Conservation (phyloP, 768 basidiomycete genomes). For the Serendipita sp. region DNA sequence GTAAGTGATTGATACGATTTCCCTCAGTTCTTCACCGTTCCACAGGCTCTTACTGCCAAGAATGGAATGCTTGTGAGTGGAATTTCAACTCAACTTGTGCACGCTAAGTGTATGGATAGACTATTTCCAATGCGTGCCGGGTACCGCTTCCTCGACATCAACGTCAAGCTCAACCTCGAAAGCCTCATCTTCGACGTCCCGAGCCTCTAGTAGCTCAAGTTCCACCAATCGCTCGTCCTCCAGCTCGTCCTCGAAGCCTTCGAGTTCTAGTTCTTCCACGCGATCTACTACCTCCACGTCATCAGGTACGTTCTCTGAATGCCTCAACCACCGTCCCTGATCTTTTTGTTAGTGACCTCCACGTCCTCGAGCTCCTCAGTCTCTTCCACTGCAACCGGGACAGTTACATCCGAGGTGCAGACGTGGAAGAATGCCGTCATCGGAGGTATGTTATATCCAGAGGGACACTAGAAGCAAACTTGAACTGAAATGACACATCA, state of each 20-base stretch:
- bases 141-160: too few species aligned
- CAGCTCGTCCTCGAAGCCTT: not conserved
- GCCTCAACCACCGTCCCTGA: not conserved
- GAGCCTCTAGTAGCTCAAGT: too few species aligned
- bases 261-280: not conserved
- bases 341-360: not conserved
- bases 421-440: conserved; percentile 5
- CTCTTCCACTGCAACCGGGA: not conserved
- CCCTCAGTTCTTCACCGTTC: too few species aligned
- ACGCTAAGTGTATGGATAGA: too few species aligned
- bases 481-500: not conserved
- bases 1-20: too few species aligned
- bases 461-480: not conserved
- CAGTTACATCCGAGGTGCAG: not conserved
- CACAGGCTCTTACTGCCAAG: too few species aligned
- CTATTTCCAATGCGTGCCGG: too few species aligned
- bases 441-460: not conserved
- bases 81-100: too few species aligned
- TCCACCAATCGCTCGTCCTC: not conserved
- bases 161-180: too few species aligned
- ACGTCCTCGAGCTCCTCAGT: not conserved
- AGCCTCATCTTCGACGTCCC: too few species aligned
- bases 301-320: not conserved
- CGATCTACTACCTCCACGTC: not conserved
- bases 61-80: too few species aligned